These are phyloP conservation scores for Zhuliangozyma blackwelliae DNA, from an alignment of 1,139 yeast genomes.

Conservation along the genomic window DNA sequence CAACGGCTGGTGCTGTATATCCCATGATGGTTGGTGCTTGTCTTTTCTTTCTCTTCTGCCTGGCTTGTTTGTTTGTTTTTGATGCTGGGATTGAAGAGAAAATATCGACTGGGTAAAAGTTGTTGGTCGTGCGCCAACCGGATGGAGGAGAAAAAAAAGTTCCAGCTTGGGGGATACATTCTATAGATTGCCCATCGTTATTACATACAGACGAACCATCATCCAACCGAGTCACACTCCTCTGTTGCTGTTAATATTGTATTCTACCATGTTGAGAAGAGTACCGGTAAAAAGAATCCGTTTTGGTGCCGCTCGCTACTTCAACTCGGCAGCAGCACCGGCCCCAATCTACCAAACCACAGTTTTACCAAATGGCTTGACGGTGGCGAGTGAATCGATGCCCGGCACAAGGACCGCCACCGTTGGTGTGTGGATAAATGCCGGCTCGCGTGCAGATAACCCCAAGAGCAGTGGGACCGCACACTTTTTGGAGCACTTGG, in stretches of 20 bases:
- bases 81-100: too few species aligned
- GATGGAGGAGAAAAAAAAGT: too few species aligned
- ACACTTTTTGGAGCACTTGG: slow-evolving; percentile 91
- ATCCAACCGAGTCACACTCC: too few species aligned
- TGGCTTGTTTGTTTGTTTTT: neutral
- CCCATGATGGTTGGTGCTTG: slow-evolving; percentile 17
- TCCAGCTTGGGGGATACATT: too few species aligned
- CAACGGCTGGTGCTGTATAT: slow-evolving; percentile 51
- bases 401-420: slow-evolving; percentile 94
- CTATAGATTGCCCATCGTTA: too few species aligned
- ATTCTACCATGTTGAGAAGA: too few species aligned
- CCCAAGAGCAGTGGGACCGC: slow-evolving; percentile 89
- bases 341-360: slow-evolving; percentile 24
- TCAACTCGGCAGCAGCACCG: slow-evolving; percentile 9
- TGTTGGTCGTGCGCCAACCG: too few species aligned
- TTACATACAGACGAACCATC: too few species aligned
- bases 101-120: neutral
- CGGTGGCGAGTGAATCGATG: slow-evolving; percentile 85
- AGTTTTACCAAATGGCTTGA: slow-evolving; percentile 63
- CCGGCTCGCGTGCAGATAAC: slow-evolving; percentile 96
- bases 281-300: too few species aligned
- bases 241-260: too few species aligned
- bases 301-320: slow-evolving; percentile 1
- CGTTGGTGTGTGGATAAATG: slow-evolving; percentile 96
- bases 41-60: neutral